Evolutionary conservation across 768 basidiomycete species (phyloP).

Genomic region (Kwoniella sp.): DNA sequence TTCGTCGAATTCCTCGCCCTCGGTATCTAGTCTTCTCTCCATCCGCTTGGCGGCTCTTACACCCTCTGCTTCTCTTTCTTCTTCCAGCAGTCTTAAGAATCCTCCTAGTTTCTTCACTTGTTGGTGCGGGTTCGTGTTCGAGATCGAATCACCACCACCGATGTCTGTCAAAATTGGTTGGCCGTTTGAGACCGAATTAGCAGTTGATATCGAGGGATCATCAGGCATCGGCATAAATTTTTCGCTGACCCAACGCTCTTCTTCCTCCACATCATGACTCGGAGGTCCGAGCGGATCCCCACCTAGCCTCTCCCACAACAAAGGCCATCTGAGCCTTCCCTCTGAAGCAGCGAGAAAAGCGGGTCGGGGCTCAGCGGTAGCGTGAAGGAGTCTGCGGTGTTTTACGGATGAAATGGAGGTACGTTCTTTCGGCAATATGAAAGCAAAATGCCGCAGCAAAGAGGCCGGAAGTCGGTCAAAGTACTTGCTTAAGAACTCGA

Average conservation of each 20-base stretch:
- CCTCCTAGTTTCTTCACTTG: conserved; percentile 53
- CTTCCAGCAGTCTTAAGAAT: conserved; percentile 67
- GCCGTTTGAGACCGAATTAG: background rate
- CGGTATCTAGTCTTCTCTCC: conserved; percentile 62
- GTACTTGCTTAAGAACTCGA: conserved; percentile 39
- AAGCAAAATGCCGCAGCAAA: conserved; percentile 31
- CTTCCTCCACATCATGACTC: conserved; percentile 21
- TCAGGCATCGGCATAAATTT: conserved; percentile 22
- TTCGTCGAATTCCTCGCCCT: conserved; percentile 78
- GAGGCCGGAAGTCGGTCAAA: conserved; percentile 36
- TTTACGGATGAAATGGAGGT: conserved; percentile 45
- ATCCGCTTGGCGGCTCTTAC: conserved; percentile 57
- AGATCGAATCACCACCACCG: background rate
- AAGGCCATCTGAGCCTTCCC: conserved; percentile 45
- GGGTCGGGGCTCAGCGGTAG: conserved; percentile 20
- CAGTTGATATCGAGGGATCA: background rate
- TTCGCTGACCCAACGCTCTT: conserved; percentile 34
- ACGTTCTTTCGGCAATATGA: conserved; percentile 41
- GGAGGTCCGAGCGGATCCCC: conserved; percentile 29
- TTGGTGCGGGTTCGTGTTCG: conserved; percentile 13
- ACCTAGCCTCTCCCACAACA: conserved; percentile 52
- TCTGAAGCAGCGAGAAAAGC: conserved; percentile 12
- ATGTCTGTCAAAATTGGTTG: background rate
- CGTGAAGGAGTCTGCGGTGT: conserved; percentile 45
- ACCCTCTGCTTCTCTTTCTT: conserved; percentile 58